Conservation (phyloP, 139 green algal species). For the Pseudopediastrum boryanum region DNA sequence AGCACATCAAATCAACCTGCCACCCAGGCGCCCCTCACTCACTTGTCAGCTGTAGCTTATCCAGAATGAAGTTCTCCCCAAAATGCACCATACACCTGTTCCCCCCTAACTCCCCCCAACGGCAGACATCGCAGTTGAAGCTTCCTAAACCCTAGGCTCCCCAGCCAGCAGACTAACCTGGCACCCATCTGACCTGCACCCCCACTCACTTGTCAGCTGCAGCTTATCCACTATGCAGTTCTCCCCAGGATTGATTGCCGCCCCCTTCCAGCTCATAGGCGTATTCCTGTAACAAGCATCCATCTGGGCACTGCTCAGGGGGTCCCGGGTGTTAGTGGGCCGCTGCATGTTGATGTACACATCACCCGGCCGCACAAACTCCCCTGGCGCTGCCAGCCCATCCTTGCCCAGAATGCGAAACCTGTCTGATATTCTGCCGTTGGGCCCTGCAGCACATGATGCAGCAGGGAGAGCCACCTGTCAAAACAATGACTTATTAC, state of each 20-base stretch:
- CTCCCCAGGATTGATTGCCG: slow-evolving; percentile 74
- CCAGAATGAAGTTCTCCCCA: too few relatives aligned
- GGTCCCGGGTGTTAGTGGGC: slow-evolving; percentile 87
- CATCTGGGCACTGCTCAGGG: slow-evolving; percentile 32
- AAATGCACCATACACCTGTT: too few relatives aligned
- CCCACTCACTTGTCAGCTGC: slow-evolving; percentile 79
- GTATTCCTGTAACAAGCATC: slow-evolving; percentile 45
- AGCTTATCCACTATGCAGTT: slow-evolving; percentile 93
- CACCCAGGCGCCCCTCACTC: too few relatives aligned
- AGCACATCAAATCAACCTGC: too few relatives aligned
- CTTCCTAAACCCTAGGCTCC: too few relatives aligned
- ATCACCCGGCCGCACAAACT: slow-evolving; percentile 82
- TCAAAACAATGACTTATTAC: too few relatives aligned
- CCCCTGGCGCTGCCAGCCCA: slow-evolving; percentile 85
- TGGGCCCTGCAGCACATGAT: slow-evolving; percentile 1
- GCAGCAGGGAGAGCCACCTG: neutral
- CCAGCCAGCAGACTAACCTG: too few relatives aligned
- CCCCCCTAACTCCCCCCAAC: too few relatives aligned
- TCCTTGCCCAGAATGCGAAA: slow-evolving; percentile 86
- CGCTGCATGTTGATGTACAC: slow-evolving; percentile 93
- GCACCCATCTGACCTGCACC: too few relatives aligned
- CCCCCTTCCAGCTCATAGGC: slow-evolving; percentile 74
- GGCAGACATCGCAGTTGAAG: too few relatives aligned
- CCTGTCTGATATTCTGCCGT: slow-evolving; percentile 13
- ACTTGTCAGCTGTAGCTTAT: too few relatives aligned